phyloP scores from a whole-genome alignment of 192 early-diverging fungal genomes.

The Backusella australiensis region DNA sequence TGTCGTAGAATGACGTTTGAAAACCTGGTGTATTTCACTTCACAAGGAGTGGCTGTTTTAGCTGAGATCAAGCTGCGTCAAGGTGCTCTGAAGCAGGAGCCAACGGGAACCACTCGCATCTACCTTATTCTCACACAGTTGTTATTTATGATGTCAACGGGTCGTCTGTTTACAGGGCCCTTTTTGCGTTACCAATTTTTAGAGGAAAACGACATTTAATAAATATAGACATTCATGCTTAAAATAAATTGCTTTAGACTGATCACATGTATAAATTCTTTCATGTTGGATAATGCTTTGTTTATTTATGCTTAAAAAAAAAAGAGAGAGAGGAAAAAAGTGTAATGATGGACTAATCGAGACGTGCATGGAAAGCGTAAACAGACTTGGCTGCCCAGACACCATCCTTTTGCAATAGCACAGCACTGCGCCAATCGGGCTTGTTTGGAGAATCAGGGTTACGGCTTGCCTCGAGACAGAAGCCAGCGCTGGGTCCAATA shows the following conservation, averaged over 20 bases:
- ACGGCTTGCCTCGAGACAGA: conserved; percentile 66
- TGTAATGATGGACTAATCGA: conserved; percentile 1
- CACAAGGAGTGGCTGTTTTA: conserved; percentile 15
- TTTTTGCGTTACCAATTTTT: conserved; percentile 20
- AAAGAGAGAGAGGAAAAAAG: not conserved
- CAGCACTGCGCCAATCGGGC: conserved; percentile 49
- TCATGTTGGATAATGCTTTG: not conserved
- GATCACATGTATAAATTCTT: not conserved
- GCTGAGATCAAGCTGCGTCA: conserved; percentile 9
- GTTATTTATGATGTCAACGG: not conserved
- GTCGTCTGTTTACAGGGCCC: conserved; percentile 20
- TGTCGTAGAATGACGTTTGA: conserved; percentile 23
- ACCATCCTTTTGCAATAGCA: conserved; percentile 46
- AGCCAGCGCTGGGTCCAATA: conserved; percentile 57
- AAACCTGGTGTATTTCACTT: conserved; percentile 12
- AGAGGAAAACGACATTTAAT: not conserved
- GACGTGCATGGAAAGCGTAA: conserved; percentile 43
- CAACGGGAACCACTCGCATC: not conserved
- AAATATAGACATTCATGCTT: not conserved
- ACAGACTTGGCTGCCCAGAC: conserved; percentile 46
- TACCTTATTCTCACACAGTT: not conserved
- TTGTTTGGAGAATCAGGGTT: conserved; percentile 65
- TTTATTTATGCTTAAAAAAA: not conserved
- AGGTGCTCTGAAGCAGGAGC: conserved; percentile 12
- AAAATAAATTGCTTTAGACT: not conserved